Conservation (phyloP, 371 early-diverging fungal genomes). For the Synchytrium microbalum region DNA sequence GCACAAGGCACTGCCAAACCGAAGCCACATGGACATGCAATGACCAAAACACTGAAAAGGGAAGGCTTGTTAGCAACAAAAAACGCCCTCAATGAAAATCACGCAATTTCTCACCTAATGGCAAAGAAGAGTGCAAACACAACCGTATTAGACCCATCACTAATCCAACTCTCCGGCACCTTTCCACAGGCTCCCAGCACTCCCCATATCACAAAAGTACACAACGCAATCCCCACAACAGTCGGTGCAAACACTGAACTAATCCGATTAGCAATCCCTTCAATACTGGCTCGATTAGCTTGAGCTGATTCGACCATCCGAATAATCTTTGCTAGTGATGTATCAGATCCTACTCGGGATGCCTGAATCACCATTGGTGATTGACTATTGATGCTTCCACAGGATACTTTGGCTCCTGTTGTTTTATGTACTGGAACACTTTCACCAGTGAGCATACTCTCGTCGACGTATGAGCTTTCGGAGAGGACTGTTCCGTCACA, state of each 20-base stretch:
- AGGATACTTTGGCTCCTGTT: conserved; percentile 64
- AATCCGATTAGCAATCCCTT: conserved; percentile 71
- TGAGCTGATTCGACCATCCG: conserved; percentile 84
- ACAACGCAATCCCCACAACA: conserved; percentile 60
- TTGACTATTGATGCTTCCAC: conserved; percentile 84
- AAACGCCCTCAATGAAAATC: too few relatives aligned
- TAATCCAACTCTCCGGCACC: conserved; percentile 9
- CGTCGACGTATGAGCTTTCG: conserved; percentile 83
- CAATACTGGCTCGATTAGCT: conserved; percentile 72
- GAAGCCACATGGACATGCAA: conserved; percentile 95
- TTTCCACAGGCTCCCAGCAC: conserved; percentile 35
- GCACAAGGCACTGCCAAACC: conserved; percentile 95
- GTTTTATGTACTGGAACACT: conserved; percentile 77
- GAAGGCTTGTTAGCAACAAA: too few relatives aligned
- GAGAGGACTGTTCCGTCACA: conserved; percentile 77
- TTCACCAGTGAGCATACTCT: conserved; percentile 98
- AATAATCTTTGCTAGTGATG: conserved; percentile 73
- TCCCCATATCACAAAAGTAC: conserved; percentile 74
- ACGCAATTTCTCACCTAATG: too few relatives aligned
- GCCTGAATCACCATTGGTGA: conserved; percentile 43
- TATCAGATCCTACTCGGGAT: conserved; percentile 63
- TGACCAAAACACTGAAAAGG: conserved; percentile 93
- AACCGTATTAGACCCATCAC: conserved; percentile 46
- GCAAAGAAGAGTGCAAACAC: conserved; percentile 79
- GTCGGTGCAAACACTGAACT: conserved; percentile 84